phyloP scores from a whole-genome alignment of 768 basidiomycete species.

The Hericium coralloides region DNA sequence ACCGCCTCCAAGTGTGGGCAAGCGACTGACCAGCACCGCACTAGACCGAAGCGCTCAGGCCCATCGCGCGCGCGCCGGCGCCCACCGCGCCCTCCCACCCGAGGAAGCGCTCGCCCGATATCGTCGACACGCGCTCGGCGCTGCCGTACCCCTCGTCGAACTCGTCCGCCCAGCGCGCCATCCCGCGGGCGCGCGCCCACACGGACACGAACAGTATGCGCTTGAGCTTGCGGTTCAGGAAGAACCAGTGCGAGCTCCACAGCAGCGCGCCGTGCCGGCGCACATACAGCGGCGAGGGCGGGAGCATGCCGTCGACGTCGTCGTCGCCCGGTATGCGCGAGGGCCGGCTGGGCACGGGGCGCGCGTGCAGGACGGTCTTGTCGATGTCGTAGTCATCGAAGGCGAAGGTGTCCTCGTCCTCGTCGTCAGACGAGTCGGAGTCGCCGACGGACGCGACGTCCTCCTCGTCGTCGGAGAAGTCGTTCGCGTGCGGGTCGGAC shows the following conservation, averaged over 20 bases:
- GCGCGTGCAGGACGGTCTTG: slow-evolving; percentile 27
- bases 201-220: slow-evolving; percentile 87
- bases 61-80: slow-evolving; percentile 77
- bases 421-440: slow-evolving; percentile 51
- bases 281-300: slow-evolving; percentile 20
- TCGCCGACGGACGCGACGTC: slow-evolving; percentile 59
- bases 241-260: slow-evolving; percentile 98
- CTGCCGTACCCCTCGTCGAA: slow-evolving; percentile 23
- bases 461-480: slow-evolving; percentile 73
- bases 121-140: slow-evolving; percentile 19
- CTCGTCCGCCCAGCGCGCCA: slow-evolving; percentile 35
- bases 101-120: slow-evolving; percentile 52
- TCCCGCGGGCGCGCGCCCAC: slow-evolving; percentile 73
- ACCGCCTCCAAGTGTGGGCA: background rate
- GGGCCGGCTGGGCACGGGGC: slow-evolving; percentile 15
- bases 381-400: slow-evolving; percentile 79
- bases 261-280: slow-evolving; percentile 68
- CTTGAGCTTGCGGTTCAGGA: slow-evolving; percentile 87
- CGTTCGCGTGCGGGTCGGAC: slow-evolving; percentile 86
- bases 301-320: slow-evolving; percentile 25
- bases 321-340: slow-evolving; percentile 20
- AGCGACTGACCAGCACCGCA: slow-evolving; percentile 3
- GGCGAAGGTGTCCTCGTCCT: slow-evolving; percentile 65
- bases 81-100: slow-evolving; percentile 76
- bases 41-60: slow-evolving; percentile 30